These are phyloP conservation scores for Spinacia oleracea DNA, from an alignment of 179 eudicot genomes.

Conservation along the genomic window DNA sequence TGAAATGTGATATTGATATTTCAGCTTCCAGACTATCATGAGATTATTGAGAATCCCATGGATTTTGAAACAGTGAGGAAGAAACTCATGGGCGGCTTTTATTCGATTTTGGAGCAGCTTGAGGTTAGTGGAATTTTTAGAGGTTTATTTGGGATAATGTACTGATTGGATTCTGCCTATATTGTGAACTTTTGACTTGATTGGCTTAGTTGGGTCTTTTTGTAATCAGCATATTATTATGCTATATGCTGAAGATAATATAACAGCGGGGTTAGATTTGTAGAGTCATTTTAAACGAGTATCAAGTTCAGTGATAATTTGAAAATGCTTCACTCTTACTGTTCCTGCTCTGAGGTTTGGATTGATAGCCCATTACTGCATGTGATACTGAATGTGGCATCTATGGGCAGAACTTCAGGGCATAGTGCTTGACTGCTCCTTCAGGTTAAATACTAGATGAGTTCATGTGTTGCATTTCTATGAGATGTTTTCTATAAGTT, in stretches of 20 bases:
- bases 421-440: neutral
- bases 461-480: neutral
- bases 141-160: neutral
- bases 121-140: constrained; percentile 58
- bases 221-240: neutral
- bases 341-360: neutral
- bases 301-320: neutral
- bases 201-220: neutral
- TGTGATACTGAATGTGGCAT: neutral
- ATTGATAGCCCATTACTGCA: neutral
- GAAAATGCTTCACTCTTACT: neutral
- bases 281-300: neutral
- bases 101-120: constrained; percentile 62
- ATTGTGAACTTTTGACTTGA: neutral
- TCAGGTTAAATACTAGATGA: neutral
- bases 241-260: neutral
- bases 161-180: neutral
- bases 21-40: constrained; percentile 94
- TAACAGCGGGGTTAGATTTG: neutral
- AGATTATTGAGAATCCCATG: constrained; percentile 79
- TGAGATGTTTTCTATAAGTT: neutral
- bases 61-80: constrained; percentile 90
- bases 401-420: neutral
- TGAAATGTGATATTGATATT: constrained; percentile 6
- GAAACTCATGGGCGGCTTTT: constrained; percentile 60